Base-by-base conservation (phyloP, 179 eudicot species). In the Silene noctiflora region DNA sequence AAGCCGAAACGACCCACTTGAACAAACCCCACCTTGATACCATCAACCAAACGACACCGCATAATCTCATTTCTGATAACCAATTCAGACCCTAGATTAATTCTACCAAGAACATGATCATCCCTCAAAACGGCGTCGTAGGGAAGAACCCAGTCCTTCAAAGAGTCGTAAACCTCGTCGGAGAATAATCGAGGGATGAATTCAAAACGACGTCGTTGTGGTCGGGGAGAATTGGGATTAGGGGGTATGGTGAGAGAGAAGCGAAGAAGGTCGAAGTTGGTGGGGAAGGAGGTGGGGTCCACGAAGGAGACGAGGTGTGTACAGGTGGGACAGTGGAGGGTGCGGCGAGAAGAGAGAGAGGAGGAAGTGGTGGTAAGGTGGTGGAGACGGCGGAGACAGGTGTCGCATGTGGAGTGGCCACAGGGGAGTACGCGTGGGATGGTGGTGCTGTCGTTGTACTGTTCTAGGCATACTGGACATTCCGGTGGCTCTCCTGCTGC, bases 241-340 rank as follows among this genome's bases (percentile, higher is more conserved):
- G 39, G 13, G 3, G 22, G 2, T 60, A 42, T 58, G 66, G 67
- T 55, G 33, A 81, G 76, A 58, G 92, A 84, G 75, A 85, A 56
- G 60, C 91, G 92, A 7, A 95, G 89, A 39, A 94, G 91, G 78
- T 95, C 96, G 60, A 95, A 85, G 87, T 95, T 95, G 64, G 91
- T 95, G 71, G 97, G 97, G 53, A 93, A 89, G 60, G 87, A 77
- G 1, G 90, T 66, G 67, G 89, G 86, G 74, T 81, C 83, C 76
- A 70, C 83, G 75, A 24, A 90, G 84, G 77, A 78, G 69, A 91
- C 88, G 69, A 93, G 94, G 39, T 88, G 91, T 14, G 90, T 89
- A 62, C 99, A 95, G 17, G 85, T 80, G 0, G 97, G 92, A 81
- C 99, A 95, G 69, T 90, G 88, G 66, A 91, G 73, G 58, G 90